These are phyloP conservation scores for Pseudonitzschia pungens DNA, from an alignment of 108 stramenopile species.

Conservation along the genomic window DNA sequence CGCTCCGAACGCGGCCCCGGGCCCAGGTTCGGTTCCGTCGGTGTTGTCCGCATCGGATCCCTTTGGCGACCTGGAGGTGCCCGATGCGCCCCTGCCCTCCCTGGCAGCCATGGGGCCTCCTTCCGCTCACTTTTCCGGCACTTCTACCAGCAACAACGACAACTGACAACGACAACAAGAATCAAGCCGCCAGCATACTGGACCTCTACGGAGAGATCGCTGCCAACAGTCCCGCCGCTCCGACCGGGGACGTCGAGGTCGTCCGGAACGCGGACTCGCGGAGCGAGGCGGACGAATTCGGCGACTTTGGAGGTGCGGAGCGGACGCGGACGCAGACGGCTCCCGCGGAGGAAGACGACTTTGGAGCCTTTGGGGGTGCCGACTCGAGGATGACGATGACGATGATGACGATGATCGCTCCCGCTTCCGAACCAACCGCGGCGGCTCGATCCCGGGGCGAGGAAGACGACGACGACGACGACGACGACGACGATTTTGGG, in stretches of 20 bases:
- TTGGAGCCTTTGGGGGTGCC: not conserved
- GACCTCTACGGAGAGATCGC: not conserved
- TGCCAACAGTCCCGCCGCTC: not conserved
- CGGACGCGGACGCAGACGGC: too few species aligned
- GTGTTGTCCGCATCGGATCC: constrained; percentile 8
- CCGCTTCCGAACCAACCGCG: too few species aligned
- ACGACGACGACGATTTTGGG: constrained; percentile 3
- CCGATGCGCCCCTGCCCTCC: constrained; percentile 17
- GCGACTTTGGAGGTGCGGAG: not conserved
- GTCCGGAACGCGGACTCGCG: not conserved
- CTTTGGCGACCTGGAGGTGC: constrained; percentile 5
- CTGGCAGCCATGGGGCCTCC: too few species aligned
- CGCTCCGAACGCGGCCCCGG: too few species aligned
- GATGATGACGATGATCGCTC: too few species aligned
- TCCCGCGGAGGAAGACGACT: not conserved
- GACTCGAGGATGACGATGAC: not conserved
- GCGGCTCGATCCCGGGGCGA: not conserved
- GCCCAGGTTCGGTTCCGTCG: constrained; percentile 2
- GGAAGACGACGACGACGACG: not conserved
- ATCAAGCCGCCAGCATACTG: not conserved
- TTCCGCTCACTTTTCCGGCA: too few species aligned
- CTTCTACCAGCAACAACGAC: not conserved
- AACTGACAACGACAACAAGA: not conserved
- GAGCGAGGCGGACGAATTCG: constrained; percentile 2
- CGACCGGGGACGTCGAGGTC: not conserved